Evolutionary conservation across 2,329 filamentous ascomycete species (phyloP).

Genomic region (Cercospora nicotianae): DNA sequence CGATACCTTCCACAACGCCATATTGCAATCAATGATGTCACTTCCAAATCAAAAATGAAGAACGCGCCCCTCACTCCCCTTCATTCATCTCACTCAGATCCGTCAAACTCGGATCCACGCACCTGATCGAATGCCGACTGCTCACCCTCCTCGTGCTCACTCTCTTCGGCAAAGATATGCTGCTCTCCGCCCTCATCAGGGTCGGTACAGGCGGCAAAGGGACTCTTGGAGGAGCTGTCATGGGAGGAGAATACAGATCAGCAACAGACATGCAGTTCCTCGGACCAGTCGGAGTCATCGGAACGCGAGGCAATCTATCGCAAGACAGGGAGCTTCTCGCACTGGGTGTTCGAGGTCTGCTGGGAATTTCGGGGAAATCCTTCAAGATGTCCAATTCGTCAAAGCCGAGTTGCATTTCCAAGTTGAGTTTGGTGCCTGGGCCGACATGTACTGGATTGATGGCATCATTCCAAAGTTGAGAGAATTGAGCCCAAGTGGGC

Average conservation of each 20-base stretch:
- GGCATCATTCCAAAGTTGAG: constrained; percentile 22
- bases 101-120: constrained; percentile 13
- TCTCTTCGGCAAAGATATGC: constrained; percentile 11
- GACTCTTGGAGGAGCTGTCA: constrained; percentile 7
- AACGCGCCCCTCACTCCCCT: not conserved
- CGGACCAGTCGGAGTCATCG: not conserved
- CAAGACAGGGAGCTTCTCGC: not conserved
- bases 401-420: constrained; percentile 17
- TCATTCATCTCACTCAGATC: constrained; percentile 8
- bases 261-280: constrained; percentile 1
- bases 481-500: constrained; percentile 21
- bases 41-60: not conserved
- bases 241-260: constrained; percentile 4
- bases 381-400: constrained; percentile 11
- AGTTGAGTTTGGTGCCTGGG: constrained; percentile 16
- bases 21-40: not conserved
- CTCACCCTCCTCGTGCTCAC: constrained; percentile 10
- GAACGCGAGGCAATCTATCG: not conserved
- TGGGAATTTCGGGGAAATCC: constrained; percentile 1
- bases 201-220: constrained; percentile 7
- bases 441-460: constrained; percentile 17
- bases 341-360: constrained; percentile 6
- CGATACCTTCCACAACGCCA: not conserved
- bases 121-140: constrained; percentile 16
- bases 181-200: not conserved